A percentile compares a stretch with the other conserved stretches of the same genome.
Evolutionary conservation across 2,329 filamentous ascomycete species (phyloP).

Genomic region (Aspergillus amoenus): DNA sequence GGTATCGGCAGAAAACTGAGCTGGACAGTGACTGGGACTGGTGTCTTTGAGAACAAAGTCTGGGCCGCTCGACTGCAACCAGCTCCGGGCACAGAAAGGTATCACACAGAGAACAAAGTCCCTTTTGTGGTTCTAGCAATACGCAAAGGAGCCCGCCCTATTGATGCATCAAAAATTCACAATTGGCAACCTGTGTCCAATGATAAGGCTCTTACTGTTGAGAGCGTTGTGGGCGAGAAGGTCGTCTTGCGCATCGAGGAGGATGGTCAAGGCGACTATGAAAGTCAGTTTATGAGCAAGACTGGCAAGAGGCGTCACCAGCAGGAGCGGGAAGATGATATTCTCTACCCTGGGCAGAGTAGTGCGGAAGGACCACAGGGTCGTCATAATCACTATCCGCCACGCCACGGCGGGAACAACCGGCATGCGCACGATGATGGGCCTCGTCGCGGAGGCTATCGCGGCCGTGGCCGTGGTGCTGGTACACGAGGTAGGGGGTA

Average conservation of each 20-base stretch:
- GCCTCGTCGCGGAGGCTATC: slow-evolving; percentile 36
- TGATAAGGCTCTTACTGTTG: slow-evolving; percentile 72
- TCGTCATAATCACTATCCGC: slow-evolving; percentile 26
- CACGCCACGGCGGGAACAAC: slow-evolving; percentile 30
- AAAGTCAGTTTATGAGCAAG: slow-evolving; percentile 62
- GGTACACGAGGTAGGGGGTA: slow-evolving; percentile 40
- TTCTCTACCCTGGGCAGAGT: slow-evolving; percentile 27
- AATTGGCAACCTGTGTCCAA: slow-evolving; percentile 76
- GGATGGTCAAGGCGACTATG: slow-evolving; percentile 66
- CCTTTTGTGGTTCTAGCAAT: slow-evolving; percentile 83
- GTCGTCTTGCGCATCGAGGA: slow-evolving; percentile 77
- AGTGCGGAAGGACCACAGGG: slow-evolving; percentile 25
- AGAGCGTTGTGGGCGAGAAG: slow-evolving; percentile 84
- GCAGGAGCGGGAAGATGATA: slow-evolving; percentile 58
- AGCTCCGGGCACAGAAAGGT: slow-evolving; percentile 63
- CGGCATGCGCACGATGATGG: slow-evolving; percentile 46
- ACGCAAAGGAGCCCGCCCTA: slow-evolving; percentile 70
- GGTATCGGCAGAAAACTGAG: slow-evolving; percentile 79
- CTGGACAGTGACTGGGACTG: slow-evolving; percentile 80
- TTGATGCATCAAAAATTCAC: slow-evolving; percentile 77
- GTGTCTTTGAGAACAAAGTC: slow-evolving; percentile 72
- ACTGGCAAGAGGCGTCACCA: slow-evolving; percentile 58
- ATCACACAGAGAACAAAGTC: slow-evolving; percentile 75
- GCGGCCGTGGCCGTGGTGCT: slow-evolving; percentile 38
- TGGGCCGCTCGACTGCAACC: slow-evolving; percentile 85